Base-by-base conservation (phyloP, 495 filamentous ascomycete genomes). In the Patellaria atrata region DNA sequence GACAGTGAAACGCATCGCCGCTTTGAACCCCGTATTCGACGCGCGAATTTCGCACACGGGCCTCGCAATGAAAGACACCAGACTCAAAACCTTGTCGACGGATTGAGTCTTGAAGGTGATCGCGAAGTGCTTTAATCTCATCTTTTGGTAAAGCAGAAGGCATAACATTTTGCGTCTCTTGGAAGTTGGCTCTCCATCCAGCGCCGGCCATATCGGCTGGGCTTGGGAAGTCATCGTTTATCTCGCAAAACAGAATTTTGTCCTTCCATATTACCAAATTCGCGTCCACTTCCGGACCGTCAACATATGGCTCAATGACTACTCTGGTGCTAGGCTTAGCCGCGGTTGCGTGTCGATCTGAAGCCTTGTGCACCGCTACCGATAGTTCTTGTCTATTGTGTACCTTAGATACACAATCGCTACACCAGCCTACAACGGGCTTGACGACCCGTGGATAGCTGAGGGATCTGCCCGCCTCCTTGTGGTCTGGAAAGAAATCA, bases 211-310 rank as follows among this genome's bases (percentile, higher is more conserved):
- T 37, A 24, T 71, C 67, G 14, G 54, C 67, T 0, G 51, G 30
- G 26, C 56, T 62, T 10, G 68, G 67, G 20, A 68, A 63, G 36
- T 71, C 65, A 33, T 71, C 68, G 1, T 53, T 56, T 19, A 65
- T 51, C 37, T 72, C 68, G 37, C 35, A 58, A 41, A 70, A 70
- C 1, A 70, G 37, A 7, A 70, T 25, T 23, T 71, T 57, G 17
- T 64, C 65, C 32, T 68, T 56, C 1, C 54, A 43, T 2, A 72
- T 46, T 2, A 67, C 52, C 27, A 70, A 53, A 42, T 70, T 72
- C 32, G 52, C 60, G 37, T 72, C 68, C 10, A 72, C 61, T 41
- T 72, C 67, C 0, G 68, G 68, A 0, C 68, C 61, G 20, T 48
- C 50, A 17, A 52, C 31, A 32, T 48, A 64, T 26, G 22, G 21